Evolutionary conservation across 257 asterid species (phyloP).

Genomic region (Solanum chmielewskii): DNA sequence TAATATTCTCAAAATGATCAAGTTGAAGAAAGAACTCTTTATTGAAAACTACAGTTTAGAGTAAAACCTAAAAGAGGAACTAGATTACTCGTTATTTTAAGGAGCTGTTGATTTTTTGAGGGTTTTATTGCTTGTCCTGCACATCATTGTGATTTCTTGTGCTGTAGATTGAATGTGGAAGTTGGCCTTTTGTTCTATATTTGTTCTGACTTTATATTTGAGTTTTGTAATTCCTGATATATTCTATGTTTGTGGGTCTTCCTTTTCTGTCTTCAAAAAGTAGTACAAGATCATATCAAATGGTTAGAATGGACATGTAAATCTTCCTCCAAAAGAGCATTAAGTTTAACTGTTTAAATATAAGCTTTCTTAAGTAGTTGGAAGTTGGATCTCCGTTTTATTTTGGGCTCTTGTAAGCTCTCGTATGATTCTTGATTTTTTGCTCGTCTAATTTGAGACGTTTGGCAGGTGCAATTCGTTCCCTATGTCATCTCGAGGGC

Average conservation of each 20-base stretch:
- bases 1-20: background rate
- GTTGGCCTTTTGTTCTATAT: background rate
- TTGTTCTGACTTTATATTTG: background rate
- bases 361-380: background rate
- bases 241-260: background rate
- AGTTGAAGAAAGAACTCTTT: background rate
- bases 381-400: background rate
- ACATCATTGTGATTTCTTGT: background rate
- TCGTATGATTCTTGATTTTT: background rate
- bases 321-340: background rate
- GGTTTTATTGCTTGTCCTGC: background rate
- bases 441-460: background rate
- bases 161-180: background rate
- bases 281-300: background rate
- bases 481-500: conserved; percentile 59
- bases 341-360: background rate
- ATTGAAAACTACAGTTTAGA: background rate
- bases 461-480: conserved; percentile 59
- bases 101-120: background rate
- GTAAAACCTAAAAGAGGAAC: background rate
- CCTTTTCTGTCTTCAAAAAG: background rate
- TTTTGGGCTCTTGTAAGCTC: background rate
- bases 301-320: background rate
- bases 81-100: background rate
- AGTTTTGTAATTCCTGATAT: background rate